Evolutionary conservation across 163 green algal genomes (phyloP), one percentile per base, ranked within the genome.

Genomic region (Chlamydomonas reinhardtii): DNA sequence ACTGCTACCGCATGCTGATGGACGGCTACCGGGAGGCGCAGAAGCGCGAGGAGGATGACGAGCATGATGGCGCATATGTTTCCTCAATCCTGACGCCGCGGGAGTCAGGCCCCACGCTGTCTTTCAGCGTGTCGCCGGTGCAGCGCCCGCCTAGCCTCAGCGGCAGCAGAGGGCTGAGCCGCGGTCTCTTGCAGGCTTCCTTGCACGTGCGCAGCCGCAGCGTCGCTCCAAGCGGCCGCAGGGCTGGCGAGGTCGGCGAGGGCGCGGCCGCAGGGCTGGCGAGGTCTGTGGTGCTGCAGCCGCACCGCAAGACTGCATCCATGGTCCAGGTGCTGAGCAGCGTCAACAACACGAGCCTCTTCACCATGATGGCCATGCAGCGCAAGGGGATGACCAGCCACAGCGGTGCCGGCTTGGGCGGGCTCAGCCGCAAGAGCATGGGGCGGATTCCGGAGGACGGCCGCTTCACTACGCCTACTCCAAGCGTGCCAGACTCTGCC

Each of bases 271-370:
- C n/a, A n/a, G n/a, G n/a, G n/a, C n/a, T n/a, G n/a, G n/a, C n/a
- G 48, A 56, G 48, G 14, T 56, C 48, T 56, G 48, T 14, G 48
- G 48, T 56, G 48, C 1, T 56, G 48, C 48, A 56, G 48, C 48
- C 24, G 2, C 69, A 75, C 48, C 56, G 35, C 37, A 87, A 74
- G 72, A 68, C 72, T 3, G 24, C 37, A n/a, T 73, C 82, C 37
- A 71, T 87, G 82, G 59, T 68, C 32, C 82, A 87, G 39, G 54
- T 82, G 61, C 82, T 87, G 15, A 72, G 24, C 25, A 65, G 68
- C 4, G 79, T 85, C 17, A 72, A 25, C 24, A 76, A 76, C 35
- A 43, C 31, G 37, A 35, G 15, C 54, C 31, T 65, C 29, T 37
- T 66, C 27, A 85, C 34, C 31, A 14, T 77, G 25, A 34, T 70